Evolutionary conservation across 202 grass and related monocot genomes (phyloP), one percentile per base, ranked within the genome.

Genomic region (Setaria viridis): DNA sequence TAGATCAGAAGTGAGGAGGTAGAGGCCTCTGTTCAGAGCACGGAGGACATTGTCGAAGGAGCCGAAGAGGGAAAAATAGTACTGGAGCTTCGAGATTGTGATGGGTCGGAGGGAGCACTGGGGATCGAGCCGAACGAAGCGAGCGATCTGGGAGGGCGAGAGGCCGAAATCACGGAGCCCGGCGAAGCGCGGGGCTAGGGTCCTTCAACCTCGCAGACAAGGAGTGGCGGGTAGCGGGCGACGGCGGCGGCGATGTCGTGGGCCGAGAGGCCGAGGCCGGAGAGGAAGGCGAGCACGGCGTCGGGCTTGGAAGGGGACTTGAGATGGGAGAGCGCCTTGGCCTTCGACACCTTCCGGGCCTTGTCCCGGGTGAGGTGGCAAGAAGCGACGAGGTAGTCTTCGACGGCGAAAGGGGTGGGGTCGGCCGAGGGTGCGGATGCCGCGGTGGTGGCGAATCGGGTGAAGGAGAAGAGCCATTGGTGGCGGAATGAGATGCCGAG

Each of bases 231-330:
- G 33, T 56, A 46, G 53, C 49, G 57, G 20, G 30, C 63, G 25
- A 95, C 54, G 67, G 85, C 25, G 11, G 68, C 78, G 17, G 81
- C 81, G 84, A 95, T 68, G 37, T 91, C 64, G 75, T 33, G 2
- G 39, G 55, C 8, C 3, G 77, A 67, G 15, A 93, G 76, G 2
- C 90, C 90, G 16, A 88, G 67, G 66, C 58, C 80, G 46, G 80
- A 34, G 86, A 87, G 86, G 86, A 87, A 87, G 63, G 64, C 86
- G 45, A 90, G 29, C 20, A 94, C 87, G 48, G 89, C 79, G 37
- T 91, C 92, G 10, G 84, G 81, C 13, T 65, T 91, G 19, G 80
- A 39, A 35, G 84, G 81, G 29, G 92, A 88, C 49, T 77, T 84
- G 70, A 95, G 88, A 80, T 79, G 85, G 42, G 79, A 72, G 13